A percentile compares a stretch with the other conserved stretches of the same genome.
Conservation (phyloP, 495 filamentous ascomycete species). For the Penicillium parvum region DNA sequence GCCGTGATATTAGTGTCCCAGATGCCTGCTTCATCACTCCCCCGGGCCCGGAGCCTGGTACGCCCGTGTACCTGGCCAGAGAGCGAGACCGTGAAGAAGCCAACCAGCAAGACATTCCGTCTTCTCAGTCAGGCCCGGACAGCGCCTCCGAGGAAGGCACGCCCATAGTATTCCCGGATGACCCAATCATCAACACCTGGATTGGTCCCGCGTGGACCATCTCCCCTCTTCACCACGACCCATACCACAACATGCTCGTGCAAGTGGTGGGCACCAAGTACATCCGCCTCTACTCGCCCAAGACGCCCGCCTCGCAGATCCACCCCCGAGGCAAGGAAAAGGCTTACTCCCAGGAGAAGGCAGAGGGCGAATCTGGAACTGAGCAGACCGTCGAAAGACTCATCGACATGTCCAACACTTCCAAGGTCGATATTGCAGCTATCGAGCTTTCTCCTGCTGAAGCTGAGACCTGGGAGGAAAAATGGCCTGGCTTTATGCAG, state of each 20-base stretch:
- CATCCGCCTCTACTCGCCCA: slow-evolving; percentile 75
- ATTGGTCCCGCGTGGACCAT: slow-evolving; percentile 85
- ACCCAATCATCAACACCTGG: slow-evolving; percentile 75
- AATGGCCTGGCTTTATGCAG: slow-evolving; percentile 52
- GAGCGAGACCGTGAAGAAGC: slow-evolving; percentile 28
- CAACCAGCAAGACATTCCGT: neutral
- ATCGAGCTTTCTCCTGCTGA: slow-evolving; percentile 45
- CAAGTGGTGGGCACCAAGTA: slow-evolving; percentile 94
- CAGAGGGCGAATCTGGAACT: slow-evolving; percentile 6
- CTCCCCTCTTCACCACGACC: slow-evolving; percentile 88
- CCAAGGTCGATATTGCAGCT: slow-evolving; percentile 62
- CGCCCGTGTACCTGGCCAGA: slow-evolving; percentile 48
- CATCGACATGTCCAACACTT: slow-evolving; percentile 93
- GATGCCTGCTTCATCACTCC: slow-evolving; percentile 80
- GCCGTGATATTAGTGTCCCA: slow-evolving; percentile 71
- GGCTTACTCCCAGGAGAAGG: slow-evolving; percentile 31
- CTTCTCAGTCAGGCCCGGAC: neutral
- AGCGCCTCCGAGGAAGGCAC: slow-evolving; percentile 9
- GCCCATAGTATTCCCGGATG: slow-evolving; percentile 17
- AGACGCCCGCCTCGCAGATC: slow-evolving; percentile 51
- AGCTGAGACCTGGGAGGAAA: slow-evolving; percentile 45
- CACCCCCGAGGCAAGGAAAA: slow-evolving; percentile 65
- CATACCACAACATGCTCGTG: slow-evolving; percentile 86
- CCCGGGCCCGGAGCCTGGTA: slow-evolving; percentile 39
- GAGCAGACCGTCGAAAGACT: slow-evolving; percentile 20